phyloP scores from a whole-genome alignment of 441 rosid genomes.

The Jatropha podagrica region DNA sequence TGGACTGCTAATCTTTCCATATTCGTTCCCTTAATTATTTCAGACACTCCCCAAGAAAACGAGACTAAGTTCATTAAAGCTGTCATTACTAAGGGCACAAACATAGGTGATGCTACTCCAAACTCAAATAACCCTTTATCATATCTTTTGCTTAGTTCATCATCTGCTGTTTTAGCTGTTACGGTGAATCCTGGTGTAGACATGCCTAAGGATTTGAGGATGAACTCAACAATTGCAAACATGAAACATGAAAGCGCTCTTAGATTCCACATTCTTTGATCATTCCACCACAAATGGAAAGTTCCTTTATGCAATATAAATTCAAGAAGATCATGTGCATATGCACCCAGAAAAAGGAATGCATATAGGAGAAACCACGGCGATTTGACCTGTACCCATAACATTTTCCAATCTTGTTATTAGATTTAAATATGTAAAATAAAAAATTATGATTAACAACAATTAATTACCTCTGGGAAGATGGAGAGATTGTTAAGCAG shows the following conservation, averaged over 20 bases:
- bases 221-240: conserved; percentile 44
- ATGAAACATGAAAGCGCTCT: conserved; percentile 44
- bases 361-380: conserved; percentile 51
- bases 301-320: conserved; percentile 43
- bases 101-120: conserved; percentile 53
- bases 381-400: conserved; percentile 38
- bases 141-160: conserved; percentile 49
- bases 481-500: conserved; percentile 44
- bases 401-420: not conserved
- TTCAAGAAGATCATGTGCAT: conserved; percentile 45
- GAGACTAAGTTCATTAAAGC: conserved; percentile 53
- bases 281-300: conserved; percentile 59
- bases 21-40: not conserved
- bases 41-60: conserved; percentile 29
- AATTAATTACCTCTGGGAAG: conserved; percentile 49
- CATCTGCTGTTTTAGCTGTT: conserved; percentile 49
- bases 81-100: conserved; percentile 38
- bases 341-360: conserved; percentile 56
- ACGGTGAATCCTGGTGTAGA: conserved; percentile 40
- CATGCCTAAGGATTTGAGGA: conserved; percentile 40
- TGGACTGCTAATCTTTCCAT: conserved; percentile 33
- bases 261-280: conserved; percentile 61
- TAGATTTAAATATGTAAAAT: not conserved
- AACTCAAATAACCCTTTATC: conserved; percentile 53
- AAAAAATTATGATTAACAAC: too few species aligned